phyloP scores from a whole-genome alignment of 2,329 filamentous ascomycete species.

The Talaromyces funiculosus region DNA sequence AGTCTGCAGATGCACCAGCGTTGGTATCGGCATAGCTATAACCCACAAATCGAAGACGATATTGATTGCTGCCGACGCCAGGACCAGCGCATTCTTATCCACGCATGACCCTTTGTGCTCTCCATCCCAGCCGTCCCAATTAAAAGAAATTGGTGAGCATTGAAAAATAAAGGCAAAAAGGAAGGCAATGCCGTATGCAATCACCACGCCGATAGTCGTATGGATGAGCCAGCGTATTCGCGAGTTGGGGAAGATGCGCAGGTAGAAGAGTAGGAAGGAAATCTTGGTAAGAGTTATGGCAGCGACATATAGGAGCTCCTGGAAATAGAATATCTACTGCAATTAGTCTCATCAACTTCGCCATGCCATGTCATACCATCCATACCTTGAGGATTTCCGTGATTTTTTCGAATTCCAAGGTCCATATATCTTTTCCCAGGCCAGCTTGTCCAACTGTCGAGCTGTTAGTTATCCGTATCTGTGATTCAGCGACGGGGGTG shows the following conservation, averaged over 20 bases:
- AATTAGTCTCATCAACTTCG: neutral
- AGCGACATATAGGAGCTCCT: slow-evolving; percentile 9
- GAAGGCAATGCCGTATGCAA: slow-evolving; percentile 13
- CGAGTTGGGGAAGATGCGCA: slow-evolving; percentile 14
- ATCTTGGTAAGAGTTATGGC: neutral
- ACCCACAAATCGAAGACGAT: slow-evolving; percentile 12
- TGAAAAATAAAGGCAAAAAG: neutral
- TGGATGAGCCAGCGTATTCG: slow-evolving; percentile 13
- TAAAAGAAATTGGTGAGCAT: neutral
- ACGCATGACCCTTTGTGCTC: slow-evolving; percentile 1
- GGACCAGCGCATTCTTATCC: slow-evolving; percentile 3
- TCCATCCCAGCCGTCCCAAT: slow-evolving; percentile 3
- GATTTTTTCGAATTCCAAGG: neutral
- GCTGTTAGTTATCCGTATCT: neutral
- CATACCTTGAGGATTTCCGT: neutral
- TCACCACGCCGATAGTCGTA: slow-evolving; percentile 6
- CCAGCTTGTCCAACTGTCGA: neutral
- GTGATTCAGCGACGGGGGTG: neutral
- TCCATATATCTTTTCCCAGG: slow-evolving; percentile 8
- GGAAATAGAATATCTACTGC: slow-evolving; percentile 2
- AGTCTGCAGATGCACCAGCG: slow-evolving; percentile 13
- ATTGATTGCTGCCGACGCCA: neutral
- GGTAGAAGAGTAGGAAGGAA: slow-evolving; percentile 14
- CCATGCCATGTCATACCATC: neutral
- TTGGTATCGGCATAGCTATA: slow-evolving; percentile 16